Conservation (phyloP, 441 rosid species). For the Manihot esculenta region DNA sequence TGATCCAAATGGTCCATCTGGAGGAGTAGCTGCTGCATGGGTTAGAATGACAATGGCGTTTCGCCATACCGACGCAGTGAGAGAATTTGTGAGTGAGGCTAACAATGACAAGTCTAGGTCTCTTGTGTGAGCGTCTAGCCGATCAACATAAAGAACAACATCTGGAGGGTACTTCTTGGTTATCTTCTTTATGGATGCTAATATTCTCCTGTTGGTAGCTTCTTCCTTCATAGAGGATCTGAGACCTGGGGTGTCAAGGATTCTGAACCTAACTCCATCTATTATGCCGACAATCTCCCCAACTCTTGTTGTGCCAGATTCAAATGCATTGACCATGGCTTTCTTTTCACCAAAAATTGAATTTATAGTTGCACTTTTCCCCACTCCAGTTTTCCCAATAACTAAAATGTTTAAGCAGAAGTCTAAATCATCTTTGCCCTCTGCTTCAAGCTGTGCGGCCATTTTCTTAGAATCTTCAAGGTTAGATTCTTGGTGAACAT, state of each 20-base stretch:
- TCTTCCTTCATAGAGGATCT: constrained; percentile 45
- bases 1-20: constrained; percentile 51
- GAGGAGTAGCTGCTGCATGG: constrained; percentile 66
- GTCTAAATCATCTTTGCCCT: constrained; percentile 41
- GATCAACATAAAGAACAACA: constrained; percentile 74
- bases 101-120: constrained; percentile 53
- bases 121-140: constrained; percentile 50
- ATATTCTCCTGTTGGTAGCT: constrained; percentile 47
- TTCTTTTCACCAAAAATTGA: constrained; percentile 67
- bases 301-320: constrained; percentile 48
- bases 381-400: constrained; percentile 86
- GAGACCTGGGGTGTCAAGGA: constrained; percentile 84
- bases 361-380: constrained; percentile 88
- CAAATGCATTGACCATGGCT: constrained; percentile 53
- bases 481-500: constrained; percentile 36
- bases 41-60: constrained; percentile 66
- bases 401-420: constrained; percentile 68
- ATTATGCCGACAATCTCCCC: constrained; percentile 56
- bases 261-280: constrained; percentile 51
- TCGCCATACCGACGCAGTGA: constrained; percentile 69
- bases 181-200: constrained; percentile 58
- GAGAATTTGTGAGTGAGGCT: constrained; percentile 43
- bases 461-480: constrained; percentile 39
- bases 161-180: constrained; percentile 67
- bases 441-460: constrained; percentile 48